Evolutionary conservation across 441 rosid genomes (phyloP).

Genomic region (Brassica balearica): DNA sequence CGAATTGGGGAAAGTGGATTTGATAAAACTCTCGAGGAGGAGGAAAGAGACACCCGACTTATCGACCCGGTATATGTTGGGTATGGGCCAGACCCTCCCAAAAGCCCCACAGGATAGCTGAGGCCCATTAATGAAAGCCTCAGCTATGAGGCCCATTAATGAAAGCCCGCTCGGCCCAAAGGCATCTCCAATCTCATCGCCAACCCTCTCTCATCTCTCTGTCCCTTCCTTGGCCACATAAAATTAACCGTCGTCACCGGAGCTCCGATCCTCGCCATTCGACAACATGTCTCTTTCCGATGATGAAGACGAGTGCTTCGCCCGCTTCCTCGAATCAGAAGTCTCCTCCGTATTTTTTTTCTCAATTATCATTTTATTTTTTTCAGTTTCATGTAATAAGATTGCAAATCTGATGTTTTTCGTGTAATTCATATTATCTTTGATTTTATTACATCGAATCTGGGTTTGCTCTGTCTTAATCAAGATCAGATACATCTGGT

Average conservation of each 20-base stretch:
- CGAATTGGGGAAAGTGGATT: slow-evolving; percentile 32
- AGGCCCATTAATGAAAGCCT: too few species aligned
- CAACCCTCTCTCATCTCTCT: slow-evolving; percentile 14
- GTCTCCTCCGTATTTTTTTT: slow-evolving; percentile 60
- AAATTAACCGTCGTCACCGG: slow-evolving; percentile 35
- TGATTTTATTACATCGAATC: slow-evolving; percentile 1
- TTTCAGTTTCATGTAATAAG: neutral
- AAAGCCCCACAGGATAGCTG: too few species aligned
- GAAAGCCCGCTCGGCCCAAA: slow-evolving; percentile 14
- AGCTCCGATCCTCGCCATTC: slow-evolving; percentile 34
- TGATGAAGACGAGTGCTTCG: slow-evolving; percentile 76
- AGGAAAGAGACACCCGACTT: slow-evolving; percentile 27
- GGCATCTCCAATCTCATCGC: slow-evolving; percentile 28
- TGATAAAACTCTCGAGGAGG: slow-evolving; percentile 12
- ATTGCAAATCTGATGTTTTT: slow-evolving; percentile 13
- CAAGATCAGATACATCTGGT: slow-evolving; percentile 1
- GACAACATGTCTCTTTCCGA: slow-evolving; percentile 59
- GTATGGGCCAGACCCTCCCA: too few species aligned
- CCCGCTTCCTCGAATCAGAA: slow-evolving; percentile 84
- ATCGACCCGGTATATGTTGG: neutral
- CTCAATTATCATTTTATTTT: neutral
- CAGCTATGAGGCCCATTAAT: slow-evolving; percentile 14
- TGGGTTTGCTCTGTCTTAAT: neutral
- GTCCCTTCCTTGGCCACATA: slow-evolving; percentile 37
- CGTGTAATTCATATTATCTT: neutral